Evolutionary conservation across 1,139 yeast species (phyloP).

Genomic region (Geotrichum carabidarum): DNA sequence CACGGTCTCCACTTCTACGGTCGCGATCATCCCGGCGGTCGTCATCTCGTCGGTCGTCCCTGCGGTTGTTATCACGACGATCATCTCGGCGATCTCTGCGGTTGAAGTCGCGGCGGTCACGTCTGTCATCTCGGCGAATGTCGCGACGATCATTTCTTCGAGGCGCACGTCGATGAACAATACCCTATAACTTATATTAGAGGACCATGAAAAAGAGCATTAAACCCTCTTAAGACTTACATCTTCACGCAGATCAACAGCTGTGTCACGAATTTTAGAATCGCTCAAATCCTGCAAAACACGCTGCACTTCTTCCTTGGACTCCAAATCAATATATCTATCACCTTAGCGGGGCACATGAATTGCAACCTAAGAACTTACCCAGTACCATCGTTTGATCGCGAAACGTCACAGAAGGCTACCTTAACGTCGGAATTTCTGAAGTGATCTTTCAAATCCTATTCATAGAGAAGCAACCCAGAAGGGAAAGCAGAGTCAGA

Average conservation of each 20-base stretch:
- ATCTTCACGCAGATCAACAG: conserved; percentile 26
- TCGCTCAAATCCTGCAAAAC: conserved; percentile 27
- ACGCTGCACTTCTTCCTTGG: conserved; percentile 27
- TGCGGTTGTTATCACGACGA: conserved; percentile 21
- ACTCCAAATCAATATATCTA: conserved; percentile 29
- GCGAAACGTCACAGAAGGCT: conserved; percentile 35
- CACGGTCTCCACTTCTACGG: conserved; percentile 14
- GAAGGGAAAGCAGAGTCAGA: conserved; percentile 14
- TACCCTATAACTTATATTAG: conserved; percentile 2
- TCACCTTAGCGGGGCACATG: neutral
- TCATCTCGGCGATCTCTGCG: conserved; percentile 24
- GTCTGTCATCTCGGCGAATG: conserved; percentile 51
- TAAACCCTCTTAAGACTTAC: conserved; percentile 21
- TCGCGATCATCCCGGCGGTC: conserved; percentile 22
- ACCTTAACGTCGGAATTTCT: conserved; percentile 36
- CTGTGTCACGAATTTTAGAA: conserved; percentile 26
- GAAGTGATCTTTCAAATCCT: conserved; percentile 38
- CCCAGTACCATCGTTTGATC: conserved; percentile 35
- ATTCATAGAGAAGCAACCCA: conserved; percentile 4
- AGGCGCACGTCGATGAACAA: conserved; percentile 55
- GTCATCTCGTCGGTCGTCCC: conserved; percentile 21
- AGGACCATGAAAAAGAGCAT: neutral
- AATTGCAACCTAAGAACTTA: neutral
- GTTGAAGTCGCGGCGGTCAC: conserved; percentile 63
- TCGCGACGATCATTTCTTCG: conserved; percentile 15